Evolutionary conservation across 1,284 basidiomycete species (phyloP), one percentile per base, ranked within the genome.

Genomic region (Fomitopsis schrenkii): DNA sequence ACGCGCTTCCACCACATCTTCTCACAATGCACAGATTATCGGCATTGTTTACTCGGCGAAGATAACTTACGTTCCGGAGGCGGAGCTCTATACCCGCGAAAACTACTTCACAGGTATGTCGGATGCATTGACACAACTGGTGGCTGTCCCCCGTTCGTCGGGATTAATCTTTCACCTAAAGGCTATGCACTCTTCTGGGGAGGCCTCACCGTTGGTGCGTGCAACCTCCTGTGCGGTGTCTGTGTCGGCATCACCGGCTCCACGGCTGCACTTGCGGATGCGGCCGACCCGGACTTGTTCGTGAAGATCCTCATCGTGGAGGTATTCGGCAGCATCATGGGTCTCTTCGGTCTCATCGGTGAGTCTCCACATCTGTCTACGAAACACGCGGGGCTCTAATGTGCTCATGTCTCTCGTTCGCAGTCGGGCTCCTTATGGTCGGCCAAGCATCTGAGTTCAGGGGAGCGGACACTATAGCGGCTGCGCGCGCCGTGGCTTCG

Each of bases 181-280:
- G 94, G 94, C 10, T 97, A 86, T 70, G 88, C 95, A 2, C 82
- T 97, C 61, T 98, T 98, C 82, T 97, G 95, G 90, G 95, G 95
- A 45, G 95, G 95, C 35, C 77, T 97, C 55, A 94, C 94, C 1
- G 94, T 96, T 55, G 95, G 93, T 17, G 71, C 86, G 5, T 97
- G 95, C 77, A 97, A 97, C 75, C 83, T 97, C n/a, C 82, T 98
- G 26, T 97, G 95, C 65, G 95, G 95, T 67, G 77, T 97, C 63
- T 91, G 87, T 17, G 95, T 97, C 58, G 95, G 95, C 33, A 84
- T 97, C 68, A 94, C 93, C 2, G 95, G 95, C 2, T 93, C 94
- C 2, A 97, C 93, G 17, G 95, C 95, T 14, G 95, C 95, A 0
- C 79, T 97, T 50, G 88, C 93, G 15, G 95, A 98, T 72, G 95